Conservation (phyloP, 108 stramenopile genomes). For the Schizochytrium sp. region DNA sequence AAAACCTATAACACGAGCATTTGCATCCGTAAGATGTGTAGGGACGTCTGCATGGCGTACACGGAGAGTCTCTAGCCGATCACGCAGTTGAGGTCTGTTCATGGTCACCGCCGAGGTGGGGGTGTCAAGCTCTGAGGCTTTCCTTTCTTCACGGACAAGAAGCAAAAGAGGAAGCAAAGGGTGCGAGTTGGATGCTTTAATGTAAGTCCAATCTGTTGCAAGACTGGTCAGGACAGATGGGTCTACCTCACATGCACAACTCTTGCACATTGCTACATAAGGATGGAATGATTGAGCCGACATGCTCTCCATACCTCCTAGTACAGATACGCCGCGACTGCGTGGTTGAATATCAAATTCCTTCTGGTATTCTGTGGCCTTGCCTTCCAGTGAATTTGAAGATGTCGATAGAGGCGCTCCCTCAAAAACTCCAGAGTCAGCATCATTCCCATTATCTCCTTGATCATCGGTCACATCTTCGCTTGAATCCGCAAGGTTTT, state of each 20-base stretch:
- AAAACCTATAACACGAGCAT: slow-evolving; percentile 2
- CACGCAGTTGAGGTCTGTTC: not conserved
- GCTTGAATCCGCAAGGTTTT: no score
- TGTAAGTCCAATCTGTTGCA: slow-evolving; percentile 13
- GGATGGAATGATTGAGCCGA: not conserved
- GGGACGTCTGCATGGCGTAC: not conserved
- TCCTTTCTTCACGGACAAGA: not conserved
- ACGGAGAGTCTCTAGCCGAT: slow-evolving; percentile 13
- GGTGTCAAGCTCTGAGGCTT: not conserved
- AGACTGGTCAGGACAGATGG: slow-evolving; percentile 37
- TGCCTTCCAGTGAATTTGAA: no score
- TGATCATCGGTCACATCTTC: no score
- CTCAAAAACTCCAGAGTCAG: no score
- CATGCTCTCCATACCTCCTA: not conserved
- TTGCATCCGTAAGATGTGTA: slow-evolving; percentile 22
- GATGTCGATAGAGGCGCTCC: no score
- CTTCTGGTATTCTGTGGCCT: no score
- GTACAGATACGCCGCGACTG: no score
- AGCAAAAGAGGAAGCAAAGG: slow-evolving; percentile 47
- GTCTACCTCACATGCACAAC: slow-evolving; percentile 14
- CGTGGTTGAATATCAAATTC: no score
- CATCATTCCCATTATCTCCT: no score
- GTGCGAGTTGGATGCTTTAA: slow-evolving; percentile 26
- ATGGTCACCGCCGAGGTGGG: no score
- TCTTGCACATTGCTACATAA: slow-evolving; percentile 1